Conservation (phyloP, 495 filamentous ascomycete species). For the Xanthoparmelia taractica region DNA sequence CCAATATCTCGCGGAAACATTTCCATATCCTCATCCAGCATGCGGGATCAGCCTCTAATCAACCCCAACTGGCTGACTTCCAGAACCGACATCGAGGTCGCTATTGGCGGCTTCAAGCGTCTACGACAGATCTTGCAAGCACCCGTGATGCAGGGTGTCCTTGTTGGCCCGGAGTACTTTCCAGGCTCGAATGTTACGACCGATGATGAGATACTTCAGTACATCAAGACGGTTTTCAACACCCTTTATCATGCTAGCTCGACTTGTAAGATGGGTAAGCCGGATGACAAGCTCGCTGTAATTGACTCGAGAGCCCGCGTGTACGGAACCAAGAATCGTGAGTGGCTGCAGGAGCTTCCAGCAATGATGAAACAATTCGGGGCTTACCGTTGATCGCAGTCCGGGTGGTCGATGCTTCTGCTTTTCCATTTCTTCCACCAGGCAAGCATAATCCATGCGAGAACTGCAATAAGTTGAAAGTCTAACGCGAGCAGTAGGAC, state of each 20-base stretch:
- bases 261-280: slow-evolving; percentile 52
- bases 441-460: too few species aligned
- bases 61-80: slow-evolving; percentile 49
- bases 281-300: slow-evolving; percentile 39
- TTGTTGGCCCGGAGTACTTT: slow-evolving; percentile 42
- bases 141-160: slow-evolving; percentile 15
- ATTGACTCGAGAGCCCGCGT: slow-evolving; percentile 53
- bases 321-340: too few species aligned
- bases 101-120: slow-evolving; percentile 48
- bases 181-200: slow-evolving; percentile 43
- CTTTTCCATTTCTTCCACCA: too few species aligned
- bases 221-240: slow-evolving; percentile 36
- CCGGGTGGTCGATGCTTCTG: too few species aligned
- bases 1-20: slow-evolving; percentile 48
- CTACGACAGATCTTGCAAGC: slow-evolving; percentile 35
- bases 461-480: too few species aligned
- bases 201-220: slow-evolving; percentile 46
- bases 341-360: too few species aligned
- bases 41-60: slow-evolving; percentile 44
- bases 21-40: slow-evolving; percentile 39
- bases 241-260: slow-evolving; percentile 48
- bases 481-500: too few species aligned
- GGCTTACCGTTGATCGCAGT: too few species aligned
- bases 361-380: too few species aligned
- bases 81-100: slow-evolving; percentile 45